These are phyloP conservation scores for Silene vulgaris DNA, from an alignment of 179 eudicot genomes.

Conservation along the genomic window DNA sequence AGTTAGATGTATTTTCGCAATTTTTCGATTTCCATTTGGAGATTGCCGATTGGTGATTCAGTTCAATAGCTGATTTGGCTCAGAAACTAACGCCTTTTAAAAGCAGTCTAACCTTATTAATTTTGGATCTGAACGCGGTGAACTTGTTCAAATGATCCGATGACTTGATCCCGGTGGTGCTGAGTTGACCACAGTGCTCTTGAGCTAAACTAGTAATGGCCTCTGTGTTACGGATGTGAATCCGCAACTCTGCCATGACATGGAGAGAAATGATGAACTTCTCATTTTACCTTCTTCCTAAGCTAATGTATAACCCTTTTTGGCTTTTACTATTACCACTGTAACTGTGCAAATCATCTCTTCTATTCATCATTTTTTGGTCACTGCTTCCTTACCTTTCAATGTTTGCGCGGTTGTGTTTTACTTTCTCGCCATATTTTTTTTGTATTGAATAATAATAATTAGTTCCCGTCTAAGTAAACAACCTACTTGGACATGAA, in stretches of 20 bases:
- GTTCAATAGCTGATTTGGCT: not conserved
- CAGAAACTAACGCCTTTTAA: not conserved
- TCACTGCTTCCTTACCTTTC: not conserved
- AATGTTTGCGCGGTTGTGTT: not conserved
- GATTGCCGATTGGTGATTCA: not conserved
- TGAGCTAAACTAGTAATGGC: no score
- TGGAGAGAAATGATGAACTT: not conserved
- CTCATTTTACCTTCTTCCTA: not conserved
- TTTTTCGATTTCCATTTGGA: not conserved
- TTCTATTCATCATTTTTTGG: not conserved
- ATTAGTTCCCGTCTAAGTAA: no score
- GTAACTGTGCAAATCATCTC: not conserved
- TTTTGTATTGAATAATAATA: no score
- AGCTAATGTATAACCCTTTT: not conserved
- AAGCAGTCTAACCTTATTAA: not conserved
- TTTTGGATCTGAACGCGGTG: no score
- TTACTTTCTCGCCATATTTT: no score
- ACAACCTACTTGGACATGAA: no score
- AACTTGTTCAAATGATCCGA: no score
- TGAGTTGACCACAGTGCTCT: no score
- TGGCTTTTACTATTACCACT: not conserved
- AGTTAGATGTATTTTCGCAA: not conserved
- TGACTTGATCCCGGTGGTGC: no score
- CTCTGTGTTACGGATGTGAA: no score
- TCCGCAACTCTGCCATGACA: not conserved